Base-by-base conservation (phyloP, 306 rosid genomes). In the Cicer cuneatum region DNA sequence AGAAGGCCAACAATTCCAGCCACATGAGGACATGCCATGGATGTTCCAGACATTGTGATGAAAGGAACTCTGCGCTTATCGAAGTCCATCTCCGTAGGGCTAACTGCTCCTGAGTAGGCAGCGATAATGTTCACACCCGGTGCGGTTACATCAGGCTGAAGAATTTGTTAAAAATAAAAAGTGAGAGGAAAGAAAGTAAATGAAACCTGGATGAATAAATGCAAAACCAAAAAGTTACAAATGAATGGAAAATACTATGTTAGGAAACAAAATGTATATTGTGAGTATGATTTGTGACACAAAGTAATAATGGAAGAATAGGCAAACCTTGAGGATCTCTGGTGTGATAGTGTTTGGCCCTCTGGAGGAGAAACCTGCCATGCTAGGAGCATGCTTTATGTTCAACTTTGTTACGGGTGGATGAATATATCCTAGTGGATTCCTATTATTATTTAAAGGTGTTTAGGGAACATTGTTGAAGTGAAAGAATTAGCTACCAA, bases 11-110 rank as follows among this genome's bases (percentile, higher is more conserved):
- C 90, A 18, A 90, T 52, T 16, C 98, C 93, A 11, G 92, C 58
- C 5, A 92, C 93, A 61, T 90, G 96, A 49, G 98, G 96, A 78
- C 92, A 90, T 3, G 96, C 73, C 92, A 92, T 90, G 66, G 97
- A 92, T 38, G 97, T 92, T 63, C 97, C 97, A 6, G 92, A 90
- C 82, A 78, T 82, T 5, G 81, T 74, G 57, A 72, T 64, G 60
- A 72, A 92, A 9, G 92, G 87, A 80, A 76, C 49, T 70, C 75
- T 59, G 35, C 91, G 90, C 6, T 60, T 59, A 72, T 92, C 97
- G 16, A 45, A 66, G 0, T 16, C 3, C 73, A 53, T 10, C 0
- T 35, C 77, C 7, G 93, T 79, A 0, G 92, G 92, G 74, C 90
- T 83, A 7, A n/a, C 46, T 3, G 65, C 87, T 79, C 18, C 68